Evolutionary conservation across 768 basidiomycete species (phyloP), one percentile per base, ranked within the genome.

Genomic region (Ramaria sp.): DNA sequence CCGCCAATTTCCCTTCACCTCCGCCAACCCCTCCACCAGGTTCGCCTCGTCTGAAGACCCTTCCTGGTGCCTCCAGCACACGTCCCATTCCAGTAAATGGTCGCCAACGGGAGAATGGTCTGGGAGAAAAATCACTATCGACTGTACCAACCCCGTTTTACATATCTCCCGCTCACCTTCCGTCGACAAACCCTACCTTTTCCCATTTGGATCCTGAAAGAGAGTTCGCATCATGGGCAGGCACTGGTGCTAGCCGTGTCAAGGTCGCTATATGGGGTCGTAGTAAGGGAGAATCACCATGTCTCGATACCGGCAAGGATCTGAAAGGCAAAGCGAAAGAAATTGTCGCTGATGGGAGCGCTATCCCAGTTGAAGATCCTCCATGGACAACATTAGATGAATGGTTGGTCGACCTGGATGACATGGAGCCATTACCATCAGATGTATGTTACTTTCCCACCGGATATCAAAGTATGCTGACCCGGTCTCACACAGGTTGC

Each of bases 131-230:
- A n/a, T n/a, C n/a, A 51, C 34, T 22, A 7, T 46, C 7, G 20
- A n/a, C 43, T 24, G 19, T 37, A 13, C 54, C 54, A 27, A 65
- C 69, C 10, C 82, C 88, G 2, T 79, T 88, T 64, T 93, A 83
- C 67, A 76, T 91, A 49, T 95, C 92, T 1, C 76, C 80, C 0
- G 75, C 89, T 50, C 91, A 92, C 66, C 76, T 73, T 22, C 86
- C 91, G 4, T 94, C 92, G 1, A 92, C 86, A 0, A 88, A 91
- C 66, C 93, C 93, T 0, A 68, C 73, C 22, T 95, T 91, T 63
- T 54, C 74, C 0, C 70, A 88, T 17, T 83, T 92, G 63, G 66
- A 75, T 7, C 70, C 76, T 5, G 67, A 72, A 33, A 69, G 67
- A 27, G 82, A 84, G 50, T 84, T 84, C 63, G 73, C 78, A 0